Evolutionary conservation across 805 yeast species (phyloP).

Genomic region (Starmerella sp.): DNA sequence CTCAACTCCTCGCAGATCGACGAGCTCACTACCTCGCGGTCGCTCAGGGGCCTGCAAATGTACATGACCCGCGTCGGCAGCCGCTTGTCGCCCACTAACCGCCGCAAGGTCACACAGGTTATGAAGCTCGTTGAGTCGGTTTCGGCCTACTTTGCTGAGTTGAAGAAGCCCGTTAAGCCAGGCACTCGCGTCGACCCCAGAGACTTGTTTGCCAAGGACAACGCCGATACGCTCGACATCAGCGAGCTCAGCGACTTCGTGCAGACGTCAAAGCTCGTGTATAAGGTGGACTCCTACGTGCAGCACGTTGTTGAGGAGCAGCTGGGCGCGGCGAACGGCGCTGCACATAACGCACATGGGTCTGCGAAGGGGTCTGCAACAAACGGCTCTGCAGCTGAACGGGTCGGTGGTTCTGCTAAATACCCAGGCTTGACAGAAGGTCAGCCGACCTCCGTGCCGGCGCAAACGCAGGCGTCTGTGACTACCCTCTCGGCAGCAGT

Average conservation of each 20-base stretch:
- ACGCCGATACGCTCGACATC: constrained; percentile 63
- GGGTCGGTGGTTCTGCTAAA: too few relatives aligned
- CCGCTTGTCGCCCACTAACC: constrained; percentile 57
- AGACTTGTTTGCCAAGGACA: constrained; percentile 46
- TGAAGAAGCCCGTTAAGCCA: constrained; percentile 29
- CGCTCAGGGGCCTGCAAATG: constrained; percentile 39
- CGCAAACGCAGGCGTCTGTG: background rate
- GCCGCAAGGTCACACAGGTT: constrained; percentile 56
- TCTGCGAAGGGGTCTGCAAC: too few relatives aligned
- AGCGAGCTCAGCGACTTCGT: constrained; percentile 56
- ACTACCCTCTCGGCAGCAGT: background rate
- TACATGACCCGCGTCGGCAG: constrained; percentile 53
- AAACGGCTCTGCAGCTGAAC: too few relatives aligned
- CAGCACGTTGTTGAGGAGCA: constrained; percentile 23
- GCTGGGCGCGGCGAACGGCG: background rate
- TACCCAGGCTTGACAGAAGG: too few relatives aligned
- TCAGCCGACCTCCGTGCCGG: too few relatives aligned
- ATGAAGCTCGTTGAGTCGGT: constrained; percentile 45
- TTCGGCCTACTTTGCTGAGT: constrained; percentile 35
- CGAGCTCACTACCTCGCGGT: constrained; percentile 35
- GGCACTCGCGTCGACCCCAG: constrained; percentile 45
- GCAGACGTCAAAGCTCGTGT: constrained; percentile 61
- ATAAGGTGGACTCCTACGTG: constrained; percentile 66
- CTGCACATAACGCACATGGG: background rate
- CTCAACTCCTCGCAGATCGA: constrained; percentile 55